Conservation (phyloP, 805 yeast species). For the Hanseniaspora lindneri region DNA sequence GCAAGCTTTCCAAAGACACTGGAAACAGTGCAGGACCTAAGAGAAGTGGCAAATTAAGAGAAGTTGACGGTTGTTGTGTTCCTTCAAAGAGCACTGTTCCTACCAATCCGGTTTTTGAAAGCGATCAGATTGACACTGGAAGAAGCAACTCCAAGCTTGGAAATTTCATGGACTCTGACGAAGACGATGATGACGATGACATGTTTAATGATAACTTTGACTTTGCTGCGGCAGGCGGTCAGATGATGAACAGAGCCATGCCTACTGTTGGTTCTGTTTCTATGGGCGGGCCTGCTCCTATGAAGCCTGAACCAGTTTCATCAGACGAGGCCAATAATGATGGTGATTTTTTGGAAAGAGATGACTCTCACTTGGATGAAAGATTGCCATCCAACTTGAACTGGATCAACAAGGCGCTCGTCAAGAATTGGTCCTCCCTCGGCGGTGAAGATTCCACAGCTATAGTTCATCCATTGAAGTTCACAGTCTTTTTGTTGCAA, state of each 20-base stretch:
- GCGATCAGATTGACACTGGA: constrained; percentile 1
- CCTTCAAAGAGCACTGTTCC: constrained; percentile 7
- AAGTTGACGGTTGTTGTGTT: constrained; percentile 9
- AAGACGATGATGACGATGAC: background rate
- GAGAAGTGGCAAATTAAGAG: constrained; percentile 15
- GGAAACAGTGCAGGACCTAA: constrained; percentile 2
- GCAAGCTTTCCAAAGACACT: constrained; percentile 20
- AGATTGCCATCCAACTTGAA: constrained; percentile 51
- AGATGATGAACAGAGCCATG: constrained; percentile 13
- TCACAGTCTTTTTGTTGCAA: constrained; percentile 70
- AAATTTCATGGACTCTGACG: constrained; percentile 12
- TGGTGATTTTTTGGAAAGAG: constrained; percentile 11
- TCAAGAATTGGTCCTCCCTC: constrained; percentile 61
- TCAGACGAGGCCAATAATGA: too few species aligned
- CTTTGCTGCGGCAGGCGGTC: constrained; percentile 8
- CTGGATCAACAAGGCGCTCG: constrained; percentile 60
- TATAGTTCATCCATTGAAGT: constrained; percentile 90
- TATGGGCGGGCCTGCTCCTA: background rate
- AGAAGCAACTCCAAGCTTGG: constrained; percentile 13
- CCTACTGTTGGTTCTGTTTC: background rate
- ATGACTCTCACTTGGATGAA: constrained; percentile 11
- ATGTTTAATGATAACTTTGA: constrained; percentile 4
- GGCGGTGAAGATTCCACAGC: constrained; percentile 87
- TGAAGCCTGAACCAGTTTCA: too few species aligned
- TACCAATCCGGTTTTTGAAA: constrained; percentile 5